A percentile compares a stretch with the other conserved stretches of the same genome.
phyloP scores from a whole-genome alignment of 2,329 filamentous ascomycete species.

The Penicillium sp. region DNA sequence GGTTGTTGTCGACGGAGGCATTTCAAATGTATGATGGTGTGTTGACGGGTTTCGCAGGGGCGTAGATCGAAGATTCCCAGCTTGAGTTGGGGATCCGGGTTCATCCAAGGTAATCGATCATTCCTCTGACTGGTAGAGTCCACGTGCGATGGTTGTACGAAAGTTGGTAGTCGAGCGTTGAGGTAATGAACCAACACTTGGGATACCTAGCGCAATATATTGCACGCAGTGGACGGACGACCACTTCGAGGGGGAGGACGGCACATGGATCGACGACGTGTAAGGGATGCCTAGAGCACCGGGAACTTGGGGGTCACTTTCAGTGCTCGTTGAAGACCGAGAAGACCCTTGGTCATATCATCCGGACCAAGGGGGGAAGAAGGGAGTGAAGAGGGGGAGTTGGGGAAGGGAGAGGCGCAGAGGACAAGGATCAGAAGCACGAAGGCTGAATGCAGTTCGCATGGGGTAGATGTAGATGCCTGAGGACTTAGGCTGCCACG shows the following conservation, averaged over 20 bases:
- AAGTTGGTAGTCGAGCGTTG: neutral
- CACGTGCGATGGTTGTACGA: neutral
- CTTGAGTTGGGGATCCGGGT: neutral
- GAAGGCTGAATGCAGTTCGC: constrained; percentile 3
- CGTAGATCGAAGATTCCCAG: neutral
- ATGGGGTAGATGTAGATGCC: neutral
- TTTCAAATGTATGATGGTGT: constrained; percentile 11
- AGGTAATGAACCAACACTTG: constrained; percentile 2
- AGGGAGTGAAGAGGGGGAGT: neutral
- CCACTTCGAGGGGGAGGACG: constrained; percentile 1
- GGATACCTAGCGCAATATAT: neutral
- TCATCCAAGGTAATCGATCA: neutral
- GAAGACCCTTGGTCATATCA: constrained; percentile 1
- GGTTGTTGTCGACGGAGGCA: constrained; percentile 29
- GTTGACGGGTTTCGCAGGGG: neutral
- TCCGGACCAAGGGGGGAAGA: neutral
- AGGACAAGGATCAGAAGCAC: neutral
- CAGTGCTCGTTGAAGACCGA: neutral
- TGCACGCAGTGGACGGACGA: constrained; percentile 5
- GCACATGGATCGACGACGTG: constrained; percentile 5
- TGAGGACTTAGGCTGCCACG: constrained; percentile 6
- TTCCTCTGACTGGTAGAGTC: constrained; percentile 1
- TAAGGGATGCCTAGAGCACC: constrained; percentile 4
- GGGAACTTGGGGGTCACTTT: constrained; percentile 1
- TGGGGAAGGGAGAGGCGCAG: neutral